Conservation (phyloP, 441 rosid genomes). For the Sinapis alba region DNA sequence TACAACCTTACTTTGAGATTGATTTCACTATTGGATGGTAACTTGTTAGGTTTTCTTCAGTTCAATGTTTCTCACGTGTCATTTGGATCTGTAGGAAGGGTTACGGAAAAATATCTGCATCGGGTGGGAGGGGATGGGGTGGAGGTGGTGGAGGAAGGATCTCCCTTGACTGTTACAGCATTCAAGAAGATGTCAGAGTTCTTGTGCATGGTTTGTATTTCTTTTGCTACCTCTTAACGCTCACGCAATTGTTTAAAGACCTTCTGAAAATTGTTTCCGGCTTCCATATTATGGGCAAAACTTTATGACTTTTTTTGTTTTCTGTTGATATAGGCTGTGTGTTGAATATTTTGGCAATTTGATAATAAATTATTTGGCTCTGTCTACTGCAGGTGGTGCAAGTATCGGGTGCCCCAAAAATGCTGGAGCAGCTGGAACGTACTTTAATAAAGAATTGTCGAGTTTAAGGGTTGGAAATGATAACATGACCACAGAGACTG, state of each 20-base stretch:
- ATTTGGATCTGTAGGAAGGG: slow-evolving; percentile 79
- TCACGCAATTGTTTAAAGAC: slow-evolving; percentile 21
- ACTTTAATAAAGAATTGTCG: slow-evolving; percentile 79
- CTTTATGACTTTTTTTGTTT: neutral
- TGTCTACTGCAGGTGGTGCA: slow-evolving; percentile 69
- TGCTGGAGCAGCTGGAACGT: slow-evolving; percentile 99
- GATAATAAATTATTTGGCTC: slow-evolving; percentile 12
- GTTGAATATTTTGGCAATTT: slow-evolving; percentile 14
- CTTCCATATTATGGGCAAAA: neutral
- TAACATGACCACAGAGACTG: slow-evolving; percentile 85
- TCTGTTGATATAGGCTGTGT: slow-evolving; percentile 4
- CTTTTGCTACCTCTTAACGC: slow-evolving; percentile 34
- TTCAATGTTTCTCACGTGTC: slow-evolving; percentile 22
- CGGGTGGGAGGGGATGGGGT: slow-evolving; percentile 95
- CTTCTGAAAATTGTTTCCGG: neutral
- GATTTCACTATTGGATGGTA: slow-evolving; percentile 9
- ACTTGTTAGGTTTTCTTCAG: slow-evolving; percentile 13
- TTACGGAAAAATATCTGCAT: slow-evolving; percentile 79
- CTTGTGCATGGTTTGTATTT: slow-evolving; percentile 83
- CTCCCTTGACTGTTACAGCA: slow-evolving; percentile 95
- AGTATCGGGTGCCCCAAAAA: slow-evolving; percentile 83
- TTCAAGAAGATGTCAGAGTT: slow-evolving; percentile 87
- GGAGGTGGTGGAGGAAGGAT: slow-evolving; percentile 99
- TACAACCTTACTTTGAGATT: neutral
- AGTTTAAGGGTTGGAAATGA: slow-evolving; percentile 93